Conservation (phyloP, 2,329 filamentous ascomycete genomes). For the Diaporthe citri region DNA sequence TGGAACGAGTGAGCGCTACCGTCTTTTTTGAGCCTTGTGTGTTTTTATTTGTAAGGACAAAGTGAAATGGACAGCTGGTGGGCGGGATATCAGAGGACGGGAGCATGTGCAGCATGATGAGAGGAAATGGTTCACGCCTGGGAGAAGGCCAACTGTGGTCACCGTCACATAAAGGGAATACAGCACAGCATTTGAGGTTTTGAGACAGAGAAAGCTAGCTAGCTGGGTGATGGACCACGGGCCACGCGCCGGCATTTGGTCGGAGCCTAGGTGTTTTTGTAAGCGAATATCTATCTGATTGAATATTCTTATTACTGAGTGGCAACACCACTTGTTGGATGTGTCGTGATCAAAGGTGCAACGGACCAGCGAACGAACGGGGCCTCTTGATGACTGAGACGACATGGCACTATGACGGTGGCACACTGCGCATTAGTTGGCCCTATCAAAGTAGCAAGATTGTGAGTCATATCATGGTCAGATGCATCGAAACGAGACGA, state of each 20-base stretch:
- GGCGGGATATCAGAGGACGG: background rate
- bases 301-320: background rate
- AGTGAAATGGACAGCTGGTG: background rate
- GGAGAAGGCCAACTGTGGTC: background rate
- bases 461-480: background rate
- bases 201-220: background rate
- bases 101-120: background rate
- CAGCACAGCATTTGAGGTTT: slow-evolving; percentile 14
- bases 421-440: no score
- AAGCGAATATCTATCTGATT: background rate
- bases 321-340: background rate
- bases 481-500: background rate
- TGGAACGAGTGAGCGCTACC: slow-evolving; percentile 4
- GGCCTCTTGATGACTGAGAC: background rate
- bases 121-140: background rate
- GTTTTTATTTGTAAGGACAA: slow-evolving; percentile 4
- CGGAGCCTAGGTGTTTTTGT: background rate
- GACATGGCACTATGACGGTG: background rate
- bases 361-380: background rate
- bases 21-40: slow-evolving; percentile 1
- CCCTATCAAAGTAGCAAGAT: background rate
- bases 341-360: background rate
- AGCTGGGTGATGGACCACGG: background rate
- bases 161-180: slow-evolving; percentile 1
- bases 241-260: background rate